Evolutionary conservation across 164 flowering plant species (phyloP), one percentile per base, ranked within the genome.

Genomic region (Kalanchoe fedtschenkoi): DNA sequence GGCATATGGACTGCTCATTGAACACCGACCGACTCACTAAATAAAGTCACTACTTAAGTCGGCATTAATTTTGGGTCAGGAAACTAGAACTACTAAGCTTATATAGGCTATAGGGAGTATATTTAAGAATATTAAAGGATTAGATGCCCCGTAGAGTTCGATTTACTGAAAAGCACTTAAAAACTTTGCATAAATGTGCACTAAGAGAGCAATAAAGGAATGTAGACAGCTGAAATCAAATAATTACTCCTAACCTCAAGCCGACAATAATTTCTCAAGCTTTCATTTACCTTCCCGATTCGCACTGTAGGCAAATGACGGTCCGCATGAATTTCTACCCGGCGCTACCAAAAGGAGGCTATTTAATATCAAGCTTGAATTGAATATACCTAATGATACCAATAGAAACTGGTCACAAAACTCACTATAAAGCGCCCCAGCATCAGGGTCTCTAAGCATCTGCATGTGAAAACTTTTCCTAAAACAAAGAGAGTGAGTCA

Each of bases 391-490:
- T 47, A 29, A 21, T 47, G 29, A 47, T 47, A 4, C 28, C 29
- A 9, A 28, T 21, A 3, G 4, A 21, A 28, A 47, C 21, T 21
- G 28, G 54, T 4, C 24, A 29, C 54, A 47, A 47, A 47, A 47
- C 30, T 21, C 54, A 47, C 22, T 47, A 47, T 47, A 47, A 47
- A 47, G 7, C 28, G 54, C 26, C 29, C 54, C 54, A 22, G 54
- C 54, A 47, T 22, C 54, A 47, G 54, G 29, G 16, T 47, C 54
- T 47, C 54, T n/a, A n/a, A 43, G 51, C 51, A 43, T 43, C 22
- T 43, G 26, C 54, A 47, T 47, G 54, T 47, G 54, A 47, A 47
- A 47, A 47, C 15, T 47, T 47, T 47, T 47, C 54, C 54, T 47
- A 47, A 47, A 47, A 22, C 9, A 44, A 24, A 44, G 51, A 44